These are phyloP conservation scores for Furcasterigmium furcatum DNA, from an alignment of 2,329 filamentous ascomycete genomes.

Conservation along the genomic window DNA sequence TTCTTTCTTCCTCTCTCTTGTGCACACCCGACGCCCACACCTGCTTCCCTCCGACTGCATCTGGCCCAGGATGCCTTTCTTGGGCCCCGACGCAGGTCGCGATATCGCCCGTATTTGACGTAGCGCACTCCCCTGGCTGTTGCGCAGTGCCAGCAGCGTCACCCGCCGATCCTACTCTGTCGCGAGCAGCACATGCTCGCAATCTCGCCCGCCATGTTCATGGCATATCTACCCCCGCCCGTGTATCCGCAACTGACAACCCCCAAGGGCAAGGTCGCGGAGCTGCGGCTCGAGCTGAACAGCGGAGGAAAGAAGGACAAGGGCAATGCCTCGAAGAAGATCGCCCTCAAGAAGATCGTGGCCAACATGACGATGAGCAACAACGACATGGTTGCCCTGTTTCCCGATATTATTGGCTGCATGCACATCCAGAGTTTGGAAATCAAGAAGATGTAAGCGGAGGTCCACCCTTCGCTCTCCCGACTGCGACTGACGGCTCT, in stretches of 20 bases:
- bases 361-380: slow-evolving; percentile 99
- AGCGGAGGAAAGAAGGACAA: slow-evolving; percentile 97
- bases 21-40: background rate
- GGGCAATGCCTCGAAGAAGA: slow-evolving; percentile 92
- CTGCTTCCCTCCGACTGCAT: background rate
- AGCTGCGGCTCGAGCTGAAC: slow-evolving; percentile 91
- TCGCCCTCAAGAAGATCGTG: slow-evolving; percentile 98
- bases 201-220: slow-evolving; percentile 41
- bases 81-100: background rate
- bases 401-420: slow-evolving; percentile 90
- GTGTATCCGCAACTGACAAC: slow-evolving; percentile 47
- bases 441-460: slow-evolving; percentile 95
- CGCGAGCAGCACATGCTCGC: background rate
- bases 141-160: background rate
- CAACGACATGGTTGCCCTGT: slow-evolving; percentile 97
- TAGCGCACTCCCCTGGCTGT: background rate
- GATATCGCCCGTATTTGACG: background rate
- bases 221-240: slow-evolving; percentile 48
- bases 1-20: slow-evolving; percentile 3
- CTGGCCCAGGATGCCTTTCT: background rate
- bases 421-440: slow-evolving; percentile 94
- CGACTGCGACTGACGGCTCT: slow-evolving; percentile 22
- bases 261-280: slow-evolving; percentile 94
- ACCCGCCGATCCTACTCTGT: background rate
- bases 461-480: background rate